phyloP scores from a whole-genome alignment of 805 yeast species.

The baker's yeast (Saccharomyces cerevisiae) region DNA sequence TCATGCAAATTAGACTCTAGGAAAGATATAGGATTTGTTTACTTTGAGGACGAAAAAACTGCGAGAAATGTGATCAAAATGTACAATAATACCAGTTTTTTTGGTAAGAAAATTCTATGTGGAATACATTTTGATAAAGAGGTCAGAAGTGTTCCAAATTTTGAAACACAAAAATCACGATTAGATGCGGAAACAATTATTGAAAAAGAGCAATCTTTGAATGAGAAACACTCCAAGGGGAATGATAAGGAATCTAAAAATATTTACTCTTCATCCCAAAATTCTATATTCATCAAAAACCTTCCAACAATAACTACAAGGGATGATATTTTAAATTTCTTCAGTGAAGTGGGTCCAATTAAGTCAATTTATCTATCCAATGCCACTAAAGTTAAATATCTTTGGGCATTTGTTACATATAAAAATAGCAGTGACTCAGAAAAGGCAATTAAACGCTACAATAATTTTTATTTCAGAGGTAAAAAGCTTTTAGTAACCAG shows the following conservation, averaged over 20 bases:
- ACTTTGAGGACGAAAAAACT: conserved; percentile 28
- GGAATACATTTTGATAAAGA: conserved; percentile 32
- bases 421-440: conserved; percentile 31
- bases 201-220: conserved; percentile 5
- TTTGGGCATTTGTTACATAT: conserved; percentile 35
- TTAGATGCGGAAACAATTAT: conserved; percentile 11
- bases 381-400: conserved; percentile 13
- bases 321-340: conserved; percentile 17
- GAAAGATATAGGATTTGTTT: conserved; percentile 36
- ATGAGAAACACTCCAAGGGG: conserved; percentile 2
- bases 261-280: not conserved
- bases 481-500: conserved; percentile 21
- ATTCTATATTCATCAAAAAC: conserved; percentile 20
- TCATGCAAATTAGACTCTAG: conserved; percentile 35
- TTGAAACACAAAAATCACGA: conserved; percentile 14
- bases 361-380: conserved; percentile 23
- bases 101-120: conserved; percentile 29
- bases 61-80: conserved; percentile 32
- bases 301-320: conserved; percentile 18
- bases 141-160: conserved; percentile 21
- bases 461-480: conserved; percentile 25
- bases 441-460: conserved; percentile 30
- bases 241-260: not conserved
- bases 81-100: conserved; percentile 24
- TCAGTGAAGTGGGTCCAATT: conserved; percentile 24